Base-by-base conservation (phyloP, 495 filamentous ascomycete species). In the Evansstolkia leycettana region DNA sequence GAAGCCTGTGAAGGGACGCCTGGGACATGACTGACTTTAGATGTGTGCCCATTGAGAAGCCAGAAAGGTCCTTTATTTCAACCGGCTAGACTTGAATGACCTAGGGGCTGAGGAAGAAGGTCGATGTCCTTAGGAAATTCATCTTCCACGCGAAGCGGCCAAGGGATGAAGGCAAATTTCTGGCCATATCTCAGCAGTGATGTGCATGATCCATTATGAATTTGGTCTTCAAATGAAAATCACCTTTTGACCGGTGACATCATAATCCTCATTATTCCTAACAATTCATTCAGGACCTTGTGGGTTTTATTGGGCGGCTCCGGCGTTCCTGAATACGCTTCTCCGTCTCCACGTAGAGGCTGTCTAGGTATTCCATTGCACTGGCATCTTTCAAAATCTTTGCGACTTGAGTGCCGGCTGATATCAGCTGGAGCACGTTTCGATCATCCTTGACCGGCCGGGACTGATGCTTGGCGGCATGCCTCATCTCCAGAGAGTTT, bases 391-490 rank as follows among this genome's bases (percentile, higher is more conserved):
- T 84, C 23, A 92, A 64, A 37, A 89, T 84, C 50, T 84, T 87
- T 27, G 83, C 78, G 42, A 92, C 84, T 56, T 92, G 84, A 33
- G 81, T 81, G 16, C 84, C 84, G 24, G 84, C 83, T 32, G 79
- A 84, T 37, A 92, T 82, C 17, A 89, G 67, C 60, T 92, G 84
- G 24, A 92, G 67, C 38, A 92, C 82, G 52, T 88, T 87, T 43
- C 84, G 72, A 55, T 92, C 84, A 65, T 92, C 84, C 72, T 92
- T 92, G 40, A 85, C 64, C 12, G 84, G 82, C 29, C 84, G 71
- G 31, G 75, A 79, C 54, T 85, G 82, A 57, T 87, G 80, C 64
- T 84, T 84, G 29, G 82, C 80, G 45, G 77, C 76, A 50, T 88
- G 83, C 39, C 83, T 73, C 80, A 86, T 84, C 62, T 87, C 82